Conservation (phyloP, 2,329 filamentous ascomycete genomes). For the Pestalotiopsis sp. region DNA sequence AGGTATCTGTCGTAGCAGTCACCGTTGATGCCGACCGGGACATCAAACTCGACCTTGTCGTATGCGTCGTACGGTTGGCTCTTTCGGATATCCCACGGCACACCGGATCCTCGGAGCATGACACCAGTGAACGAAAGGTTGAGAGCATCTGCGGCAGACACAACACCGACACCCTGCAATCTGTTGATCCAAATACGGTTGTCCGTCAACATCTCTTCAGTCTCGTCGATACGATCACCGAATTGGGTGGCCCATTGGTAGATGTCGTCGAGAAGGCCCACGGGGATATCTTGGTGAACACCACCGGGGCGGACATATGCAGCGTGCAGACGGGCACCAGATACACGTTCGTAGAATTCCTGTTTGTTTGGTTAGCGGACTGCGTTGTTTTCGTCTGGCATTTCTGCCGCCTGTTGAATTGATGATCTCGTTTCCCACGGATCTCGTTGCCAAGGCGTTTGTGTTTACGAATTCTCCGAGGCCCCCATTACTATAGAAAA, state of each 20-base stretch:
- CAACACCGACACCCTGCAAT: slow-evolving; percentile 88
- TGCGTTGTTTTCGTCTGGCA: slow-evolving; percentile 10
- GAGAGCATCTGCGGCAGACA: slow-evolving; percentile 88
- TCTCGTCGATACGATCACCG: slow-evolving; percentile 96
- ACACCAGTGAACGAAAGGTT: slow-evolving; percentile 97
- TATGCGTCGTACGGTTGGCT: slow-evolving; percentile 97
- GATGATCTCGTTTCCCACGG: not conserved
- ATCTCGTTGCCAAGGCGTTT: not conserved
- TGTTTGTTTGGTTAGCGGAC: slow-evolving; percentile 38
- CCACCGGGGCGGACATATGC: slow-evolving; percentile 96
- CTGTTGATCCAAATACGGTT: slow-evolving; percentile 99
- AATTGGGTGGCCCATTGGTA: slow-evolving; percentile 99
- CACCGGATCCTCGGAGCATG: slow-evolving; percentile 95
- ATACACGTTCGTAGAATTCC: slow-evolving; percentile 99
- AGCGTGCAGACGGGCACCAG: slow-evolving; percentile 93
- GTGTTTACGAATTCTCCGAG: not conserved
- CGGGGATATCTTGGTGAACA: slow-evolving; percentile 91
- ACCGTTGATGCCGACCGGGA: slow-evolving; percentile 93
- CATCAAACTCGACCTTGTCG: slow-evolving; percentile 96
- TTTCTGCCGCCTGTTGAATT: slow-evolving; percentile 6
- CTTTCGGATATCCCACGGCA: slow-evolving; percentile 97
- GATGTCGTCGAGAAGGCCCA: slow-evolving; percentile 95
- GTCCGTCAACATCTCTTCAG: slow-evolving; percentile 96
- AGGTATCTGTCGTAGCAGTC: slow-evolving; percentile 99
- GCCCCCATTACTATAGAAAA: not conserved